Evolutionary conservation across 345 rosid species (phyloP).

Genomic region (Bruguiera gymnorhiza): DNA sequence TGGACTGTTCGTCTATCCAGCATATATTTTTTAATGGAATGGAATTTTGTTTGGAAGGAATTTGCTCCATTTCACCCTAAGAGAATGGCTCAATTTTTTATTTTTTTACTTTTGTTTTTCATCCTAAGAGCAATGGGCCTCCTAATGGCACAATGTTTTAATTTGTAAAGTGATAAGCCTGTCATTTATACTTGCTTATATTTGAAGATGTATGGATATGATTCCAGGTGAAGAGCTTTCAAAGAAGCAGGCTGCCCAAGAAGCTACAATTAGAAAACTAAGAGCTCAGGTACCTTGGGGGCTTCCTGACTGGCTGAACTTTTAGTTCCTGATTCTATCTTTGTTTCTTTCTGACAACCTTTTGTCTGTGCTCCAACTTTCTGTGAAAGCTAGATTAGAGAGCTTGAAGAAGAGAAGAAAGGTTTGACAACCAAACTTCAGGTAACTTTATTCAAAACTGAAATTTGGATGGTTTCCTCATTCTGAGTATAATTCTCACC

Average conservation of each 20-base stretch:
- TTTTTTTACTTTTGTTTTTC: no score
- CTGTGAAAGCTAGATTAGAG: conserved; percentile 71
- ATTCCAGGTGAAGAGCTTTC: conserved; percentile 96
- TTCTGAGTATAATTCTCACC: background rate
- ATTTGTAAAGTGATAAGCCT: background rate
- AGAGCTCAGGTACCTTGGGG: conserved; percentile 39
- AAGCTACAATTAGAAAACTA: conserved; percentile 87
- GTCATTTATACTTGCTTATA: background rate
- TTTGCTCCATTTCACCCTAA: background rate
- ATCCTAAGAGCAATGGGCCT: no score
- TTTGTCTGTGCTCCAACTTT: conserved; percentile 33
- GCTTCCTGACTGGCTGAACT: conserved; percentile 15
- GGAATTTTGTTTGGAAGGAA: background rate
- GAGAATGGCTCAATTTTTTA: no score
- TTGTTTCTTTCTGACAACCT: background rate
- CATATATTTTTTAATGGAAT: background rate
- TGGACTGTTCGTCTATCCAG: no score
- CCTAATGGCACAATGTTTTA: background rate
- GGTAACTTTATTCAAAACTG: conserved; percentile 46
- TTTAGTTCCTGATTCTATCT: background rate
- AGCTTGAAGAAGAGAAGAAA: conserved; percentile 96
- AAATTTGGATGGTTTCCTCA: conserved; percentile 2
- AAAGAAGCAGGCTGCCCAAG: conserved; percentile 96
- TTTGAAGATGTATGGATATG: conserved; percentile 1
- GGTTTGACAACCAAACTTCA: conserved; percentile 88